Percentiles rank a stretch among this genome's conserved stretches.
Evolutionary conservation across 2,329 filamentous ascomycete species (phyloP).

Genomic region (Colletotrichum falcatum): DNA sequence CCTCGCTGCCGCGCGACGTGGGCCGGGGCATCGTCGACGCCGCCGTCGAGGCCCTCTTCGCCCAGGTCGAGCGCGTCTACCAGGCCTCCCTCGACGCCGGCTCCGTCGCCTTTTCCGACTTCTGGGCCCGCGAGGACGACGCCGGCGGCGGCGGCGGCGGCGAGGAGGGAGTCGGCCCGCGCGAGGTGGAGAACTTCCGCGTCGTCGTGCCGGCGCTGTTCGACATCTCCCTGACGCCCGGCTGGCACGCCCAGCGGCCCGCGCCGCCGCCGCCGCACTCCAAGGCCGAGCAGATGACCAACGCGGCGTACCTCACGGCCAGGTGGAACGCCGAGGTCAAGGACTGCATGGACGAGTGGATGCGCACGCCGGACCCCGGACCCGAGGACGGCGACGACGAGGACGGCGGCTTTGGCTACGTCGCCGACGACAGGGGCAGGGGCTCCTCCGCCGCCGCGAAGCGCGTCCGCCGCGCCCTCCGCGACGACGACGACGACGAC

Average conservation of each 20-base stretch:
- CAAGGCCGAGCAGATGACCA: constrained; percentile 64
- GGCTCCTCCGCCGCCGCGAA: background rate
- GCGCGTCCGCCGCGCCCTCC: background rate
- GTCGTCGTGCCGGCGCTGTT: constrained; percentile 64
- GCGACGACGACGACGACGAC: no score
- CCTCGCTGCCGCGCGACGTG: constrained; percentile 57
- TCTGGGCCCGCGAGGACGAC: constrained; percentile 49
- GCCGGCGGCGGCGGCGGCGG: background rate
- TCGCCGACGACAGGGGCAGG: background rate
- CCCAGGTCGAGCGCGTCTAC: constrained; percentile 61
- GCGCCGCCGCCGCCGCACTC: constrained; percentile 58
- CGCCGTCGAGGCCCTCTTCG: constrained; percentile 55
- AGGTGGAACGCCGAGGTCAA: constrained; percentile 62
- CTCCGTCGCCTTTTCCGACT: constrained; percentile 61
- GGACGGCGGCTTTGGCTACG: constrained; percentile 27
- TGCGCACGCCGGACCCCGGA: constrained; percentile 46
- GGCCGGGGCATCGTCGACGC: constrained; percentile 53
- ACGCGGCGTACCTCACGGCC: constrained; percentile 62
- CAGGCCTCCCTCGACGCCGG: constrained; percentile 54
- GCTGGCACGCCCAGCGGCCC: constrained; percentile 60
- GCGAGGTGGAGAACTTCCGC: constrained; percentile 57
- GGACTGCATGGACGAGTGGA: constrained; percentile 59
- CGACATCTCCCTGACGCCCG: constrained; percentile 66
- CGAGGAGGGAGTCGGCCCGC: constrained; percentile 40
- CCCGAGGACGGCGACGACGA: constrained; percentile 13